These are phyloP conservation scores for Aphanomyces stellatus DNA, from an alignment of 352 stramenopile species.

Conservation along the genomic window DNA sequence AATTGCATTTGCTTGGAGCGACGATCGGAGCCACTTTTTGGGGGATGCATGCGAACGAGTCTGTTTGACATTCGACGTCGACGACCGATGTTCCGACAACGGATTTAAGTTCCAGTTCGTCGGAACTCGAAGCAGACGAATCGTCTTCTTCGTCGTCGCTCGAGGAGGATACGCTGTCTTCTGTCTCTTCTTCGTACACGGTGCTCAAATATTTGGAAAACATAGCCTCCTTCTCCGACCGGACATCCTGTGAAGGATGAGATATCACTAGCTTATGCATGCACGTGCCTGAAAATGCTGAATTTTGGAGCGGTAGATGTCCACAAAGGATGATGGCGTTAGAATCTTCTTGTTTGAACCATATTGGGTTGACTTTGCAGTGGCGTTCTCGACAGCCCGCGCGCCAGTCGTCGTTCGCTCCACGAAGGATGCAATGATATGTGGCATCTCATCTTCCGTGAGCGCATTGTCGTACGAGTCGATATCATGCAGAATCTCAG, in stretches of 20 bases:
- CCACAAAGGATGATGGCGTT: neutral
- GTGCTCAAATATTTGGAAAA: neutral
- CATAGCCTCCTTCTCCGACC: neutral
- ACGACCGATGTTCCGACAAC: neutral
- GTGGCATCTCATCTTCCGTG: neutral
- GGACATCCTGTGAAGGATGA: neutral
- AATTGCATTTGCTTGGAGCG: too few species aligned
- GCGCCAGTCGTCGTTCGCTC: neutral
- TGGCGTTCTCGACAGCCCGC: neutral
- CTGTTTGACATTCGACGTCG: constrained; percentile 2
- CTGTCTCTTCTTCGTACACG: neutral
- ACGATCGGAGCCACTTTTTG: neutral
- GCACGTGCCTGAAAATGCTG: neutral
- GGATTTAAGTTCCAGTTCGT: neutral
- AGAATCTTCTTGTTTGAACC: neutral
- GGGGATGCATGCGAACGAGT: neutral
- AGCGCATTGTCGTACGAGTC: neutral
- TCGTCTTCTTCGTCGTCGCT: neutral
- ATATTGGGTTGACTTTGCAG: neutral
- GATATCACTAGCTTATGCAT: neutral
- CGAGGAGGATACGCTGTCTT: neutral
- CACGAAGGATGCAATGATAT: neutral
- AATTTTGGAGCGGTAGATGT: neutral
- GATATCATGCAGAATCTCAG: constrained; percentile 5
- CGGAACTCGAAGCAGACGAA: too few species aligned